Percentiles rank a stretch among this genome's conserved stretches.
Conservation (phyloP, 495 filamentous ascomycete species). For the Aspergillus haitiensis region DNA sequence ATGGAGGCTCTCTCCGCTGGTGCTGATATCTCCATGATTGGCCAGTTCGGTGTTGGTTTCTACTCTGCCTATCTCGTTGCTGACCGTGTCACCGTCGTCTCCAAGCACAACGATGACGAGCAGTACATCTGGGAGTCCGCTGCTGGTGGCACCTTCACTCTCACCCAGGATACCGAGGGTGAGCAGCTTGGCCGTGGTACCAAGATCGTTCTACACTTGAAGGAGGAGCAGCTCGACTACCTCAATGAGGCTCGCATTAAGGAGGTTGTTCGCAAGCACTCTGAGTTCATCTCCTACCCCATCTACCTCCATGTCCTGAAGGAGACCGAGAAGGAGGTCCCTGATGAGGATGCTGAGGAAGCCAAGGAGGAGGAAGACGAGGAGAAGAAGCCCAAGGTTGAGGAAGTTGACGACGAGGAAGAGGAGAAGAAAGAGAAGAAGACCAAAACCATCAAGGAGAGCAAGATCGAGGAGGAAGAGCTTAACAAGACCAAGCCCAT, state of each 20-base stretch:
- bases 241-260: slow-evolving; percentile 98
- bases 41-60: slow-evolving; percentile 99
- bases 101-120: slow-evolving; percentile 99
- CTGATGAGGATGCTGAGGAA: slow-evolving; percentile 95
- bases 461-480: slow-evolving; percentile 97
- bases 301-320: slow-evolving; percentile 99
- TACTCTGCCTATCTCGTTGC: slow-evolving; percentile 99
- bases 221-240: slow-evolving; percentile 99
- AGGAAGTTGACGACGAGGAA: slow-evolving; percentile 76
- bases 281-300: slow-evolving; percentile 99
- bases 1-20: slow-evolving; percentile 98
- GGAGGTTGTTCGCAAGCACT: slow-evolving; percentile 99
- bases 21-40: slow-evolving; percentile 99
- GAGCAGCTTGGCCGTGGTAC: slow-evolving; percentile 90
- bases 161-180: slow-evolving; percentile 85
- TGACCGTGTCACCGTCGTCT: slow-evolving; percentile 90
- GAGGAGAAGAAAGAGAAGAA: slow-evolving; percentile 89
- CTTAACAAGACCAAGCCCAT: slow-evolving; percentile 99
- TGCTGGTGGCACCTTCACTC: slow-evolving; percentile 96
- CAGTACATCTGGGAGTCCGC: slow-evolving; percentile 99
- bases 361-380: slow-evolving; percentile 77
- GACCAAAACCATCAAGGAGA: slow-evolving; percentile 99
- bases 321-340: slow-evolving; percentile 98
- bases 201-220: slow-evolving; percentile 96
- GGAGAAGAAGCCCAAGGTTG: slow-evolving; percentile 79